Base-by-base conservation (phyloP, 2,329 filamentous ascomycete genomes). In the Zalaria obscura region DNA sequence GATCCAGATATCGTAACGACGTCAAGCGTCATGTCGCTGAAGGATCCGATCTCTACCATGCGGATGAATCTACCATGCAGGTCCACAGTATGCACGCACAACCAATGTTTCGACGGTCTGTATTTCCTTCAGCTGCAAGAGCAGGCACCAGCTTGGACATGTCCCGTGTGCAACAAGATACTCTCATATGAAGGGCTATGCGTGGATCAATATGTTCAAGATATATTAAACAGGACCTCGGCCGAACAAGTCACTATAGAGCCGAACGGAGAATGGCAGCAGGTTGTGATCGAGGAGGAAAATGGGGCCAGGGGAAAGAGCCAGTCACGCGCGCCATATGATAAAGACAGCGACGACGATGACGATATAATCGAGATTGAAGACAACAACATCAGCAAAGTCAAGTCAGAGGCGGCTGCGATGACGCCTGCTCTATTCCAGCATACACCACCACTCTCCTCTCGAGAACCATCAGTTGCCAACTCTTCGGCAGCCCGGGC, bases 111-210 rank as follows among this genome's bases (percentile, higher is more conserved):
- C 52, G 91, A 98, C 59, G 89, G 83, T 3, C 80, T 77, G 3
- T 93, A 86, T 2, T 98, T 95, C 57, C 70, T 98, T 18, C 85
- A 94, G 52, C 66, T 98, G 27, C 89, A 96, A 58, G 87, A 96
- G 58, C 91, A 98, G 65, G 89, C 86, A 0, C 91, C 91, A 0
- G 93, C 91, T 11, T 98, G 91, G 91, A 71, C 78, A n/a, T 98
- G 91, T 54, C 91, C 91, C 0, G 80, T 95, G 25, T 98, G 91
- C 66, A 89, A 81, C 61, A 93, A 88, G 55, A 64, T 75, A 0
- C 80, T 87, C 2, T 76, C 79, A 0, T 98, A 85, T 59, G 82
- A 89, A 39, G 78, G 75, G 38, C 66, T 98, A 25, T 86, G 85
- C 7, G 77, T 96, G 27, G 91, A 98, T 51, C 83, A 91, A 54